phyloP scores from a whole-genome alignment of 1,139 yeast species.

The Groenewaldozyma auringiensis region DNA sequence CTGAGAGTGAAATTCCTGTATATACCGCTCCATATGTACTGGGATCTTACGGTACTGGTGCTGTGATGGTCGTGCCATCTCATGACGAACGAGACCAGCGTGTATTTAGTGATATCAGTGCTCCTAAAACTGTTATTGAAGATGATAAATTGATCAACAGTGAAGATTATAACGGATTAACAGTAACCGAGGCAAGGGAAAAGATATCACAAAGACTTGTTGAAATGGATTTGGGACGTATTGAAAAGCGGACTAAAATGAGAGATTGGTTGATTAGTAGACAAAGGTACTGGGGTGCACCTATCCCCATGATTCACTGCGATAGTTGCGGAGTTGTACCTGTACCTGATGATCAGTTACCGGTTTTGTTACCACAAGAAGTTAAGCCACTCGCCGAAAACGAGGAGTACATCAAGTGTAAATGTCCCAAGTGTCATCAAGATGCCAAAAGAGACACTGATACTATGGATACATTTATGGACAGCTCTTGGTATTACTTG shows the following conservation, averaged over 20 bases:
- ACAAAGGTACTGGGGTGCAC: constrained; percentile 98
- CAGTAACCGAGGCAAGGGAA: constrained; percentile 44
- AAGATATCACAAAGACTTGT: constrained; percentile 41
- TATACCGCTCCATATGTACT: constrained; percentile 89
- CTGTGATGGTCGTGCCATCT: constrained; percentile 97
- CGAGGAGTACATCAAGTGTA: constrained; percentile 61
- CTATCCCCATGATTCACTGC: constrained; percentile 91
- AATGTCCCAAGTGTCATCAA: constrained; percentile 74
- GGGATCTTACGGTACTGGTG: constrained; percentile 77
- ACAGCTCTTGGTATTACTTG: constrained; percentile 93
- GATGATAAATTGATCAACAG: constrained; percentile 35
- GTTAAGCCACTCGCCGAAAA: constrained; percentile 67
- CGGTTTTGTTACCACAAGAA: constrained; percentile 67
- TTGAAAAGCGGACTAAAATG: constrained; percentile 51
- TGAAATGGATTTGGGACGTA: constrained; percentile 37
- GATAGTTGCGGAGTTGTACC: constrained; percentile 78
- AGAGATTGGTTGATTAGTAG: constrained; percentile 93
- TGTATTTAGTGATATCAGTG: constrained; percentile 33
- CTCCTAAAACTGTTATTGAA: constrained; percentile 20
- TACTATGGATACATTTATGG: constrained; percentile 98
- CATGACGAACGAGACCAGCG: constrained; percentile 76
- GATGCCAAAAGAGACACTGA: constrained; percentile 86
- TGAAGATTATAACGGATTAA: constrained; percentile 46
- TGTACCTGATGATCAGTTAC: constrained; percentile 78
- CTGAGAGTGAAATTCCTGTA: constrained; percentile 44